These are phyloP conservation scores for Vigna nakashimae DNA, from an alignment of 306 rosid species.

Conservation along the genomic window DNA sequence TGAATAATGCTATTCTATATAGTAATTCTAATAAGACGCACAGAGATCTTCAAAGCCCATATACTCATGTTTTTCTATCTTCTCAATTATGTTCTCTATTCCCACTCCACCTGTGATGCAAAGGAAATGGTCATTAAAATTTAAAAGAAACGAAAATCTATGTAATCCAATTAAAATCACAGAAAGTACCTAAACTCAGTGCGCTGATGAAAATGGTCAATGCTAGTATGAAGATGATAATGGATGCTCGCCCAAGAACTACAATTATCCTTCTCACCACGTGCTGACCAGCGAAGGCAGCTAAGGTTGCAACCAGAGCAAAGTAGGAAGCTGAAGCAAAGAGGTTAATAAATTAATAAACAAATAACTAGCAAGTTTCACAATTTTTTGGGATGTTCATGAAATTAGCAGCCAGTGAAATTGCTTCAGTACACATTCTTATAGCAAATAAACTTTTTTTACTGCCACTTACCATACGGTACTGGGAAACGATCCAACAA, in stretches of 20 bases:
- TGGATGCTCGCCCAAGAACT: conserved; percentile 74
- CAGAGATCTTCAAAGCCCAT: conserved; percentile 84
- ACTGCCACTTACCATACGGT: conserved; percentile 64
- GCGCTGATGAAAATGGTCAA: conserved; percentile 79
- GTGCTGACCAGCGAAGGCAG: conserved; percentile 81
- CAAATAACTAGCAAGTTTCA: not conserved
- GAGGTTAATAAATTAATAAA: not conserved
- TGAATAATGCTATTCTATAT: conserved; percentile 15
- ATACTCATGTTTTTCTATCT: conserved; percentile 71
- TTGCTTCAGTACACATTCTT: no score
- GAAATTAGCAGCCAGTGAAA: not conserved
- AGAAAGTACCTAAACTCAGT: conserved; percentile 74
- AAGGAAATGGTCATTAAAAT: not conserved
- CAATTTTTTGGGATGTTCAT: not conserved
- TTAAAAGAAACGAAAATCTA: not conserved
- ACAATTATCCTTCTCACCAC: conserved; percentile 73
- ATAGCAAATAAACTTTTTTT: not conserved
- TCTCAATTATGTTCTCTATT: conserved; percentile 74
- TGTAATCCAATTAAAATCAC: not conserved
- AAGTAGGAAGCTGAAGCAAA: conserved; percentile 71
- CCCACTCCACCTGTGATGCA: conserved; percentile 76
- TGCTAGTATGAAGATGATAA: conserved; percentile 79
- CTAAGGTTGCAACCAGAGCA: conserved; percentile 69
- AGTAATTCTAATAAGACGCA: conserved; percentile 39
- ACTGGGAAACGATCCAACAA: conserved; percentile 78